Evolutionary conservation across 257 asterid species (phyloP), one percentile per base, ranked within the genome.

Genomic region (Solanum neorickii): DNA sequence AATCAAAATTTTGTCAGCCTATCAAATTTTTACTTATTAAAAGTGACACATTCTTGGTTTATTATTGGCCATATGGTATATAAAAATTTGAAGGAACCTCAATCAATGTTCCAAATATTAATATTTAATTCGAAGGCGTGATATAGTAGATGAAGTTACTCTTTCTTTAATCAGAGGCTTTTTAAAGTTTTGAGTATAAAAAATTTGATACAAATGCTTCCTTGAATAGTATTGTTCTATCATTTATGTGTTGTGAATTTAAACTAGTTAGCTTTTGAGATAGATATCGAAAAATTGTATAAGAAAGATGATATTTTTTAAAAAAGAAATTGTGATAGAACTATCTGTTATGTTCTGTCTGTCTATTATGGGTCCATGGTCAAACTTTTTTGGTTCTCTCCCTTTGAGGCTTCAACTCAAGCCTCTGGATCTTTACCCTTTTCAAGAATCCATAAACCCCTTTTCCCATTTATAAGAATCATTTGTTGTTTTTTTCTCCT

Each of bases 291-390:
- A 23, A 23, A 2, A 23, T 9, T 10, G 29, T 2, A 44, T 6
- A 5, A 18, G 5, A 56, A 56, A 56, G 2, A 18, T 0, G 10
- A 1, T 52, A 6, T 52, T 49, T 52, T 6, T 6, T 0, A 1
- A 0, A 18, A 18, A 2, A 56, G 5, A 56, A 52, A 16, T 52
- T 56, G 65, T 56, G n/a, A 20, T 56, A 56, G 5, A 83, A 87
- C 89, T 49, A 47, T 88, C 70, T 73, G 3, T 46, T 46, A 88
- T 75, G 86, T 83, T 90, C 92, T 91, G 27, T 65, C 33, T 29
- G 90, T 93, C 92, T 91, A 82, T 86, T 87, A 60, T 87, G 96
- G 97, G 93, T 86, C 98, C 98, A 92, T 94, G 65, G 47, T 80
- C 65, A 59, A 66, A 92, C 93, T 89, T 93, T 92, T 93, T 94